Evolutionary conservation across 2,329 filamentous ascomycete species (phyloP), one percentile per base, ranked within the genome.

Genomic region (Rutstroemia sp.): DNA sequence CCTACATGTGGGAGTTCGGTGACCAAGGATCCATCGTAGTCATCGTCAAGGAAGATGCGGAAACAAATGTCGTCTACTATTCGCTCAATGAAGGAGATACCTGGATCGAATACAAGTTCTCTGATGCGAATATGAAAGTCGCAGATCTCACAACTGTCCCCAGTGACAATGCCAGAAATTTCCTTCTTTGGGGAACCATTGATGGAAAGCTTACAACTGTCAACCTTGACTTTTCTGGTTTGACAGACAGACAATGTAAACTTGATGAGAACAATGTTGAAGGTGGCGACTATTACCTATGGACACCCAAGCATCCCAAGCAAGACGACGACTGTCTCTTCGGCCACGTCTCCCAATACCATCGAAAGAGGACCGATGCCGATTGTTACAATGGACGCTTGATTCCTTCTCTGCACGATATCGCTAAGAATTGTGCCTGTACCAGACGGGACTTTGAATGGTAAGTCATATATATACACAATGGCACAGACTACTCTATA

Each of bases 21-120:
- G 95, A 99, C 66, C 90, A 96, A 70, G 94, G 94, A 27, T 94
- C 90, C 5, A 87, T 97, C 65, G 83, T 97, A 60, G 90, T 95
- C 44, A 86, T 99, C 49, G 91, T 92, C 21, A 82, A 87, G 67
- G 83, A 90, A 57, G 78, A 80, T 14, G 79, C 79, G 52, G 77
- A 82, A 52, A 90, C 87, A 4, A 86, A 88, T 53, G 74, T 75
- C 2, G 73, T 95, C 42, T 83, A 82, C 57, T 96, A 94, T 73
- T 87, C 89, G 16, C 76, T 85, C 10, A 87, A 99, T 67, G 87
- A 92, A 68, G 94, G 95, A 60, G 74, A 81, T 45, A 87, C 77
- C 1, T 99, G 94, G 94, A 73, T 75, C 19, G 80, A 89, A 52
- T 88, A 88, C 70, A 68, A 82, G 58, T 97, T 99, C 70, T 76